These are phyloP conservation scores for Erodium moschatum DNA, from an alignment of 441 rosid species.

Conservation along the genomic window DNA sequence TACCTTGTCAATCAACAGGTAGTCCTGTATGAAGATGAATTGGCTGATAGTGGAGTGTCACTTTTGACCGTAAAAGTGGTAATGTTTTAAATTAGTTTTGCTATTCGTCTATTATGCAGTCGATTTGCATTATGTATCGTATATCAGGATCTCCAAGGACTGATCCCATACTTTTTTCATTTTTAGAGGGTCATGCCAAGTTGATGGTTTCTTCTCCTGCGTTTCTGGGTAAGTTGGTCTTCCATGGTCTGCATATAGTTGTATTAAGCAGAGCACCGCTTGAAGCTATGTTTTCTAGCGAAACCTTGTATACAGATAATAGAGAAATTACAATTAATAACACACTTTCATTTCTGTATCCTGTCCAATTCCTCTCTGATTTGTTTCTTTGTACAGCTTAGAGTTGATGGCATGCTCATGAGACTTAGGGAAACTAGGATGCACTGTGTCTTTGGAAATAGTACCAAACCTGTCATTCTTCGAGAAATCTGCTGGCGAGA, in stretches of 20 bases:
- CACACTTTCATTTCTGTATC: neutral
- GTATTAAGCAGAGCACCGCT: neutral
- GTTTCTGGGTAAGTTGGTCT: conserved; percentile 68
- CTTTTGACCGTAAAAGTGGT: conserved; percentile 97
- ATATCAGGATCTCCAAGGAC: conserved; percentile 10
- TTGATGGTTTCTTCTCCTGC: conserved; percentile 91
- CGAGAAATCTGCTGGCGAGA: conserved; percentile 93
- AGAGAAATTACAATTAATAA: neutral
- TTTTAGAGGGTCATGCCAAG: conserved; percentile 94
- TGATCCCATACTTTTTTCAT: conserved; percentile 20
- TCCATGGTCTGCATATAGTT: neutral
- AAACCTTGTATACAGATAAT: neutral
- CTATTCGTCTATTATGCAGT: conserved; percentile 6
- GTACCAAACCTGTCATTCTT: conserved; percentile 45
- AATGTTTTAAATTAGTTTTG: conserved; percentile 23
- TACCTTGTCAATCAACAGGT: conserved; percentile 40
- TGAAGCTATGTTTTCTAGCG: neutral
- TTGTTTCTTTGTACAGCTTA: conserved; percentile 46
- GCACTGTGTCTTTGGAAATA: conserved; percentile 54
- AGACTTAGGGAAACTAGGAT: conserved; percentile 88
- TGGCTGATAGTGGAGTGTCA: conserved; percentile 89
- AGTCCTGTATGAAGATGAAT: conserved; percentile 90
- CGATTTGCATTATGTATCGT: conserved; percentile 6
- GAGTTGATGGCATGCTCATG: conserved; percentile 95
- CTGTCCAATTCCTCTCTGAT: conserved; percentile 12